phyloP scores from a whole-genome alignment of 768 basidiomycete genomes.

The Lactarius psammicola region DNA sequence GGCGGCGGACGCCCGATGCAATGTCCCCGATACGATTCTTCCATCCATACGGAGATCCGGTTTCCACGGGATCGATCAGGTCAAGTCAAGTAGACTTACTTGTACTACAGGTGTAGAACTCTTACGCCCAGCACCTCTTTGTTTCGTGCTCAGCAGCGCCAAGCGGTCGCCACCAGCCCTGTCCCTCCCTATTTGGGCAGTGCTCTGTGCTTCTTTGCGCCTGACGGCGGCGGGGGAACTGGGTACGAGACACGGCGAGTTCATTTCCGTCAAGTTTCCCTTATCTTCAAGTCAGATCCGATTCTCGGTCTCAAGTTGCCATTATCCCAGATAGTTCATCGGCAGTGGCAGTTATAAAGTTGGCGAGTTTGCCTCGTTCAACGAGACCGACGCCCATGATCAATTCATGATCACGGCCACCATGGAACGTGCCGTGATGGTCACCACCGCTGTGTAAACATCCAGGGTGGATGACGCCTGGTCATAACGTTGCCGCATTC shows the following conservation, averaged over 20 bases:
- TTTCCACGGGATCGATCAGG: not conserved
- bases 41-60: not conserved
- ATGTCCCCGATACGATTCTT: not conserved
- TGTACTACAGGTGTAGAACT: not conserved
- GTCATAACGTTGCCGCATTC: not conserved
- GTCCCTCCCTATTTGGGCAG: not conserved
- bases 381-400: not conserved
- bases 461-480: not conserved
- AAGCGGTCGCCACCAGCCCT: not conserved
- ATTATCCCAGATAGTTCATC: not conserved
- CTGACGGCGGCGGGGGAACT: conserved; percentile 11
- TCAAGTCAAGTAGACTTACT: not conserved
- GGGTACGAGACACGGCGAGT: conserved; percentile 11
- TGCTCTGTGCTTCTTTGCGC: conserved; percentile 11
- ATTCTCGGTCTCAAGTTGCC: not conserved
- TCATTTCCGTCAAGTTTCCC: not conserved
- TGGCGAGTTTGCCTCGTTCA: not conserved
- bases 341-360: not conserved
- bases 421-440: not conserved
- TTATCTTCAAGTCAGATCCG: no score
- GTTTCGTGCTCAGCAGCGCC: conserved; percentile 9
- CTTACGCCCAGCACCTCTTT: conserved; percentile 6
- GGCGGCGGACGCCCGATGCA: no score
- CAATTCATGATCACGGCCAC: no score
- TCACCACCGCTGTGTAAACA: no score